Percentiles rank a stretch among this genome's conserved stretches.
Evolutionary conservation across 2,329 filamentous ascomycete species (phyloP).

Genomic region (Cercospora sojina): DNA sequence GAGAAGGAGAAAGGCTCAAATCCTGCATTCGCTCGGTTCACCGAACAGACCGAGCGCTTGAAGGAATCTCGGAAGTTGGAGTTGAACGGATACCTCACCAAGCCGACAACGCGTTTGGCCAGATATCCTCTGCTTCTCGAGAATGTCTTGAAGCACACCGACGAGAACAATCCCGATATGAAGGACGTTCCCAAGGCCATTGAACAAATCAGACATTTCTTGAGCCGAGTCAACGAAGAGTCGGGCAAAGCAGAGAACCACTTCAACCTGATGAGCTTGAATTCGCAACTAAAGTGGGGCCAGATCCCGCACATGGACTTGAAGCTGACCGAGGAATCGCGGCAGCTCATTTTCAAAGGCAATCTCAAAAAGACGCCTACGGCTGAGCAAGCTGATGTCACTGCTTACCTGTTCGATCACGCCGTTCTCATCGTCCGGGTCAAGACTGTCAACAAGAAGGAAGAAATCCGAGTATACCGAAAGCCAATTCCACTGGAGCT

Average conservation of each 20-base stretch:
- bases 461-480: constrained; percentile 92
- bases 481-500: constrained; percentile 94
- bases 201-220: constrained; percentile 78
- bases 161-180: constrained; percentile 84
- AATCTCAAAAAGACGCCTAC: constrained; percentile 88
- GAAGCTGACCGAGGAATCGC: constrained; percentile 88
- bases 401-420: constrained; percentile 94
- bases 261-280: constrained; percentile 89
- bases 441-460: constrained; percentile 87
- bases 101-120: constrained; percentile 91
- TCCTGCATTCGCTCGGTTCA: constrained; percentile 80
- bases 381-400: constrained; percentile 78
- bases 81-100: constrained; percentile 95
- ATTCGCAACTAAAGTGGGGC: constrained; percentile 87
- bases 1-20: constrained; percentile 92
- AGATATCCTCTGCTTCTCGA: constrained; percentile 91
- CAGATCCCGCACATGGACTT: constrained; percentile 89
- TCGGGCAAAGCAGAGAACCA: constrained; percentile 97
- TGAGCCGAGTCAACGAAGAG: constrained; percentile 87
- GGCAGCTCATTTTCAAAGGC: constrained; percentile 92
- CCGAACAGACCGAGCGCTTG: constrained; percentile 91
- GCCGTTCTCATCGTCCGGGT: constrained; percentile 87
- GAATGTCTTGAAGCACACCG: constrained; percentile 86
- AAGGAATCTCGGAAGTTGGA: constrained; percentile 97
- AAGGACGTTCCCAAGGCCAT: constrained; percentile 90